Base-by-base conservation (phyloP, 352 stramenopile genomes). In the Phytophthora sp. region DNA sequence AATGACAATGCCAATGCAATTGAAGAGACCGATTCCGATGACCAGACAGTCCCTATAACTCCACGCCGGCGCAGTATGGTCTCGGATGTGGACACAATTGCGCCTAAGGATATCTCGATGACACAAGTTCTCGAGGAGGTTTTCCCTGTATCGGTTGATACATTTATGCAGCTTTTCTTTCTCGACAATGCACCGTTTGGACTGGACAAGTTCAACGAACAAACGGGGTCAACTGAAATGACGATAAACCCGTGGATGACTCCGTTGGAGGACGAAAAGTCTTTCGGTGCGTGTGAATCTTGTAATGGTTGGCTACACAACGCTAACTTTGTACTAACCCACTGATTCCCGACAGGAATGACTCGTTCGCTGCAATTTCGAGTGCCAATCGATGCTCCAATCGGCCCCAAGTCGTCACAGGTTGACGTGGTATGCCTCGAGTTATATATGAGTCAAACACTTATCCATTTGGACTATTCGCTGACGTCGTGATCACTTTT, bases 321-420 rank as follows among this genome's bases (percentile, higher is more conserved):
- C 29, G 33, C 12, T 33, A n/a, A 29, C 42, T 1, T 4, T 41
- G 39, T 49, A 21, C 3, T 56, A 42, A 63, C 23, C 11, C 15
- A 46, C 24, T 41, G n/a, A 21, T 39, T 45, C 18, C 16, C 23
- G n/a, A 47, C 66, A 79, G 84, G 80, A 0, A 77, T 76, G 62
- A 91, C 80, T 16, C 80, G 88, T 4, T 86, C 82, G 20, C 50
- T 90, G n/a, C 82, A 86, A 60, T 94, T 94, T 26, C 81, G 84
- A 20, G 73, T 91, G 8, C 88, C 88, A 7, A 77, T 95, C 4
- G 86, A 93, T 30, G 84, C 88, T 26, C 86, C 88, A 3, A 91
- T 95, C 24, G 88, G 88, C 2, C 88, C 88, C 6, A 93, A 91
- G 33, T 92, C 84, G 15, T 92, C 88, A 6, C 77, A 80, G n/a